Percentiles rank a stretch among this genome's conserved stretches.
Conservation (phyloP, 1,139 yeast genomes). For the Yamadazyma membranifaciens region DNA sequence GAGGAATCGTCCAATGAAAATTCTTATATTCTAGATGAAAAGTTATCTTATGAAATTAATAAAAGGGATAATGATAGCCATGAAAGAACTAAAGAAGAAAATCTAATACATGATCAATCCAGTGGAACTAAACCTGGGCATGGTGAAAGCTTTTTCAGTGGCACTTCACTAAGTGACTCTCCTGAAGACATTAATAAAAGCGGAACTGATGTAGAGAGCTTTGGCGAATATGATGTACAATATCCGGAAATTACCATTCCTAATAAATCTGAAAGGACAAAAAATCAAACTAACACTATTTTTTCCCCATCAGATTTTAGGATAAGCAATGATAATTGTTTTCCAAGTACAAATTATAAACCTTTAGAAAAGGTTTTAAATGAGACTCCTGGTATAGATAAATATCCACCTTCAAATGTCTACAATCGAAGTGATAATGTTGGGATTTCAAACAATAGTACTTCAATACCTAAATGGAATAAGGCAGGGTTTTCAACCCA, state of each 20-base stretch:
- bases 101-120: not conserved
- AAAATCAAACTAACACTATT: constrained; percentile 5
- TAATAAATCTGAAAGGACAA: not conserved
- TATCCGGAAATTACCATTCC: not conserved
- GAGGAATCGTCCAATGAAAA: not conserved
- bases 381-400: not conserved
- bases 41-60: no score
- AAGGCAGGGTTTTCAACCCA: constrained; percentile 7
- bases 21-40: no score
- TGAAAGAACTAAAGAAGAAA: not conserved
- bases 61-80: not conserved
- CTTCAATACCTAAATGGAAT: constrained; percentile 13
- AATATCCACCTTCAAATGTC: not conserved
- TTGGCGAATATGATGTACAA: no score
- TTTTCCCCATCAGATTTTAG: constrained; percentile 8
- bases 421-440: constrained; percentile 10
- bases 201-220: no score
- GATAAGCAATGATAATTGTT: not conserved
- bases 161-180: no score
- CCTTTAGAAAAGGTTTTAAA: constrained; percentile 2
- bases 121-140: no score
- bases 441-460: constrained; percentile 8
- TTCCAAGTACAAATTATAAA: not conserved
- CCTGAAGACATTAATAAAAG: no score
- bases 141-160: no score